phyloP scores from a whole-genome alignment of 306 rosid genomes.

The Quercus variabilis region DNA sequence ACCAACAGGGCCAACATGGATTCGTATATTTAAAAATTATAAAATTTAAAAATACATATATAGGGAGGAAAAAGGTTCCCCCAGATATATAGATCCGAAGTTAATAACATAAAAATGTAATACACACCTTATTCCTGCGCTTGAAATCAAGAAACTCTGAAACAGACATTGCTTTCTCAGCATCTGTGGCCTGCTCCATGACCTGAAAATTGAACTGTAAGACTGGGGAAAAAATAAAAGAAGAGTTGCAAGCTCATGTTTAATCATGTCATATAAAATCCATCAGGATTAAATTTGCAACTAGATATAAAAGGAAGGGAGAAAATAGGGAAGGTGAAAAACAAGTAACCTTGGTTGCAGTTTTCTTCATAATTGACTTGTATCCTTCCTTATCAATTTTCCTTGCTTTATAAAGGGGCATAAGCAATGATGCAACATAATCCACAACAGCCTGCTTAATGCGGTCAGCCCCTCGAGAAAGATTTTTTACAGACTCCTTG shows the following conservation, averaged over 20 bases:
- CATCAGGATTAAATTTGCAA: constrained; percentile 2
- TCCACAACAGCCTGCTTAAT: constrained; percentile 97
- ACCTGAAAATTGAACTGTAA: constrained; percentile 61
- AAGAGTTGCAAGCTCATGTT: constrained; percentile 12
- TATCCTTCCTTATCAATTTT: constrained; percentile 91
- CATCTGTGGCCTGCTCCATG: constrained; percentile 93
- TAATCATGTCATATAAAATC: constrained; percentile 9
- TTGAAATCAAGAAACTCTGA: constrained; percentile 87
- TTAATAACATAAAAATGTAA: constrained; percentile 12
- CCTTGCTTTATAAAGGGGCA: constrained; percentile 98
- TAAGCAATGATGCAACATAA: constrained; percentile 92
- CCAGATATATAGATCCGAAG: constrained; percentile 1
- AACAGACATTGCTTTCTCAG: constrained; percentile 87
- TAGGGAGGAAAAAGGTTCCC: not conserved
- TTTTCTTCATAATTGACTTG: constrained; percentile 99
- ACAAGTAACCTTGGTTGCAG: constrained; percentile 80
- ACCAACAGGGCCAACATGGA: not conserved
- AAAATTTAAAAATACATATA: too few species aligned
- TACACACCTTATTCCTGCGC: constrained; percentile 85
- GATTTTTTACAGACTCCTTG: constrained; percentile 61
- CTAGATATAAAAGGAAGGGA: constrained; percentile 19
- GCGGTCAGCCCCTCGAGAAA: constrained; percentile 81
- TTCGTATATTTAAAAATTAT: not conserved
- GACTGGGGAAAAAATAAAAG: constrained; percentile 16
- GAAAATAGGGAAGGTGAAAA: constrained; percentile 16